Evolutionary conservation across 768 basidiomycete genomes (phyloP), one percentile per base, ranked within the genome.

Genomic region (Tulasnella sp.): DNA sequence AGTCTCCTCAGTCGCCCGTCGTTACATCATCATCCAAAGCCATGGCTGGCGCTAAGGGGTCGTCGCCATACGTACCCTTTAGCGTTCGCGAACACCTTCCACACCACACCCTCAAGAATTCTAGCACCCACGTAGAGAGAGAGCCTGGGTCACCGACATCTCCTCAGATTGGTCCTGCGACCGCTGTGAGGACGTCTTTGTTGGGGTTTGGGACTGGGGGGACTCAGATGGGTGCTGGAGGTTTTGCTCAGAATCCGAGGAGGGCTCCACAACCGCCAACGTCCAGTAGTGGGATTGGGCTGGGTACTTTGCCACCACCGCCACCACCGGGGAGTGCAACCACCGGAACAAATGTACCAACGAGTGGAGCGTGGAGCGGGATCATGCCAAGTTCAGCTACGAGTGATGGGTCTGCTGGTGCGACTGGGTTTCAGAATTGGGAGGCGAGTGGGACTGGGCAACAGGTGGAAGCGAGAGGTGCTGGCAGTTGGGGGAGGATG

Each of bases 141-240:
- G 27, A 27, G 24, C 41, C 21, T 43, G 38, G 41, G 5, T 45
- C 54, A 24, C 27, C 54, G 24, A 41, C 32, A 42, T 23, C 30
- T 21, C 17, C 32, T 27, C 54, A 56, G 43, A 56, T 59, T 32
- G 58, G 58, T 19, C 27, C 29, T 21, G 58, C 58, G 23, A 26
- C 43, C 15, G 24, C 32, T 4, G 58, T 59, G 9, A 23, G 58
- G 32, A 59, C 58, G 47, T 51, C 45, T 17, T 51, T 59, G 50
- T 41, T 59, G 26, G 58, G 58, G 13, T 59, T 59, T 23, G 58
- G 58, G 15, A 47, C 55, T 21, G 44, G 44, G 41, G 42, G 21
- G 9, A 38, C 55, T 7, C 23, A 29, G 43, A 43, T 13, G n/a
- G 55, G 44, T 29, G 19, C 55, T 3, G 44, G n/a, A 19, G 41